Base-by-base conservation (phyloP, 2,329 filamentous ascomycete species). In the Sporothrix sp. region DNA sequence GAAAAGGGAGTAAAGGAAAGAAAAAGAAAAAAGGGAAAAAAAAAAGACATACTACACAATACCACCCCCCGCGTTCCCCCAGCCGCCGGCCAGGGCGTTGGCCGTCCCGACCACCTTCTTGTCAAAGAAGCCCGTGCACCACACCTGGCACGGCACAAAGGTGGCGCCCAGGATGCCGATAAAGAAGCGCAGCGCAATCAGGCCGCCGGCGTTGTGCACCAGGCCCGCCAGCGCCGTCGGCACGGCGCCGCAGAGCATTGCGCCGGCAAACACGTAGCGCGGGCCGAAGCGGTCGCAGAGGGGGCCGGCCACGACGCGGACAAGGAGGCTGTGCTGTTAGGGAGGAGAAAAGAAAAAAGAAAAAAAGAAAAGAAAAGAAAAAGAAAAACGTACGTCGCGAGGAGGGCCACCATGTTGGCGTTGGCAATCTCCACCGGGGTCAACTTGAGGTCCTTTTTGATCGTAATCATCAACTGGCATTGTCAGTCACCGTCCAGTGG, bases 81-180 rank as follows among this genome's bases (percentile, higher is more conserved):
- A 84, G 13, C 90, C 90, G 37, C 82, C 90, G 1, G 88, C 84
- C 16, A 95, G 68, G 3, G 87, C 85, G 62, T 95, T 96, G 54
- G 88, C 87, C 6, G 87, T 89, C 43, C 90, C 90, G 16, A 95
- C 85, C 23, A 95, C 76, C 60, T 90, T 93, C 71, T 90, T 93
- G 69, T 96, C 89, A 64, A 88, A 95, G 72, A 95, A 95, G 0
- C 83, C 87, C 0, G 88, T 95, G 9, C 84, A 86, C 87, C 89
- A 95, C 7, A 95, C 90, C 63, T 94, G 88, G 65, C 88, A 95
- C 11, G 86, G 86, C 0, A 91, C 86, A 59, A 91, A 91, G 1
- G 80, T 78, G 2, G 82, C 84, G 36, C 86, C 86, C 0, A 91
- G 76, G 38, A 91, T 83, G 54, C 85, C 85, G 55, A 90, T 79